phyloP scores from a whole-genome alignment of 2,329 filamentous ascomycete species.

The Fusarium irregulare region DNA sequence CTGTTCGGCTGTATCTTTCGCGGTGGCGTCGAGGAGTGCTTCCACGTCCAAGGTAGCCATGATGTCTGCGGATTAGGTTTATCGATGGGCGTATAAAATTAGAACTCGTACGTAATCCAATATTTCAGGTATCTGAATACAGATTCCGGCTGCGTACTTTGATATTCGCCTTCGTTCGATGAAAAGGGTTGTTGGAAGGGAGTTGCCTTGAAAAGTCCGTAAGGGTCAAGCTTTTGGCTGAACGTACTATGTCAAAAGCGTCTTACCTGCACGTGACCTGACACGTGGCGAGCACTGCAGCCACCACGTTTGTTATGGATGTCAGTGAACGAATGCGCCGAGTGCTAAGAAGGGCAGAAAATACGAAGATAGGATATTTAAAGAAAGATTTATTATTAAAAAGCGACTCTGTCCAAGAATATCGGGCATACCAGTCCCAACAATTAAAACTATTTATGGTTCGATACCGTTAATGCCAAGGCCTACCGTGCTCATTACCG shows the following conservation, averaged over 20 bases:
- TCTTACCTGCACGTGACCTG: slow-evolving; percentile 33
- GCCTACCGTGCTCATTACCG: slow-evolving; percentile 45
- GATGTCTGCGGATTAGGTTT: slow-evolving; percentile 42
- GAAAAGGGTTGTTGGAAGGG: slow-evolving; percentile 17
- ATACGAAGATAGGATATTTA: not conserved
- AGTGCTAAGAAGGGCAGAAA: not conserved
- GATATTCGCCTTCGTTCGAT: slow-evolving; percentile 25
- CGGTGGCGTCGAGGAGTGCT: slow-evolving; percentile 88
- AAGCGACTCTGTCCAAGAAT: slow-evolving; percentile 34
- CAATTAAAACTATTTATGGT: slow-evolving; percentile 44
- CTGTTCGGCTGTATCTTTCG: slow-evolving; percentile 67
- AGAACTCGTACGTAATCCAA: slow-evolving; percentile 12
- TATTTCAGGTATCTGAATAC: slow-evolving; percentile 2
- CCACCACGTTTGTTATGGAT: slow-evolving; percentile 12
- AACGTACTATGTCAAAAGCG: slow-evolving; percentile 13
- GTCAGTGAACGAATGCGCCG: not conserved
- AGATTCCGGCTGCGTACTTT: slow-evolving; percentile 9
- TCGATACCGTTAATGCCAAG: slow-evolving; percentile 40
- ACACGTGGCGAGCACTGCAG: slow-evolving; percentile 33
- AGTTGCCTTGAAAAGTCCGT: slow-evolving; percentile 38
- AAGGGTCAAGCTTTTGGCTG: slow-evolving; percentile 41
- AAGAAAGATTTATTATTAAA: slow-evolving; percentile 36
- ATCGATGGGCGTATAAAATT: slow-evolving; percentile 9
- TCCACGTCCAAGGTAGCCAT: slow-evolving; percentile 79
- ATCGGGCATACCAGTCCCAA: slow-evolving; percentile 39